phyloP scores from a whole-genome alignment of 768 basidiomycete species.

The Xanthoconium stramineum region DNA sequence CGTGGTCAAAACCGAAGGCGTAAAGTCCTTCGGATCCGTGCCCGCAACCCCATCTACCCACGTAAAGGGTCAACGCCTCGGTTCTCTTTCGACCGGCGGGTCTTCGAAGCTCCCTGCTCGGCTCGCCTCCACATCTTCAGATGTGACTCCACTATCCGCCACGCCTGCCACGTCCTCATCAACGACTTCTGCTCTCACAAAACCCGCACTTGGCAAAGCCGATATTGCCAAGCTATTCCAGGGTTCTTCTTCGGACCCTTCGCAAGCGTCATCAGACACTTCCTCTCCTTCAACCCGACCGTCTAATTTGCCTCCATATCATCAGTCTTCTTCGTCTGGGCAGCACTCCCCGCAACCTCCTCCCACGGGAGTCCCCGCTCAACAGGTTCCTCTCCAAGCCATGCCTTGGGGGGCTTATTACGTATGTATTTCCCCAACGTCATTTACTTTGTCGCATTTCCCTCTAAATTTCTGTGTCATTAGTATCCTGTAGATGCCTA shows the following conservation, averaged over 20 bases:
- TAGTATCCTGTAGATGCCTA: slow-evolving; percentile 50
- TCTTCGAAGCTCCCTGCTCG: slow-evolving; percentile 34
- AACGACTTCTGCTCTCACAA: slow-evolving; percentile 32
- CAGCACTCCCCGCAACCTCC: slow-evolving; percentile 42
- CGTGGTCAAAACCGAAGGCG: slow-evolving; percentile 62
- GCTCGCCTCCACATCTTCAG: slow-evolving; percentile 23
- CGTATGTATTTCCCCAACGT: slow-evolving; percentile 40
- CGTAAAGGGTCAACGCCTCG: slow-evolving; percentile 60
- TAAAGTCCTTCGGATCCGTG: slow-evolving; percentile 82
- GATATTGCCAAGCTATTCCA: slow-evolving; percentile 44
- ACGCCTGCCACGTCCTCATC: slow-evolving; percentile 33
- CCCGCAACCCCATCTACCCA: slow-evolving; percentile 48
- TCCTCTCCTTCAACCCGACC: slow-evolving; percentile 58
- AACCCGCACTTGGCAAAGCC: slow-evolving; percentile 32
- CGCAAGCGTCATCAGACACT: slow-evolving; percentile 51
- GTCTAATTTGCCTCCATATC: slow-evolving; percentile 49
- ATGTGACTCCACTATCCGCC: slow-evolving; percentile 30
- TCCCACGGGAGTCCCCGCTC: slow-evolving; percentile 49
- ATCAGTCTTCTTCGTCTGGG: slow-evolving; percentile 36
- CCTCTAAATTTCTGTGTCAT: slow-evolving; percentile 5
- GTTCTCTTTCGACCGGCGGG: slow-evolving; percentile 41
- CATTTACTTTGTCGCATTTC: not conserved
- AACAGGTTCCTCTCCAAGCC: slow-evolving; percentile 38
- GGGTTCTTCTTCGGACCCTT: slow-evolving; percentile 34
- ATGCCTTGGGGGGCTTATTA: slow-evolving; percentile 51